Base-by-base conservation (phyloP, 495 filamentous ascomycete genomes). In the Friedmanniomyces endolithicus region DNA sequence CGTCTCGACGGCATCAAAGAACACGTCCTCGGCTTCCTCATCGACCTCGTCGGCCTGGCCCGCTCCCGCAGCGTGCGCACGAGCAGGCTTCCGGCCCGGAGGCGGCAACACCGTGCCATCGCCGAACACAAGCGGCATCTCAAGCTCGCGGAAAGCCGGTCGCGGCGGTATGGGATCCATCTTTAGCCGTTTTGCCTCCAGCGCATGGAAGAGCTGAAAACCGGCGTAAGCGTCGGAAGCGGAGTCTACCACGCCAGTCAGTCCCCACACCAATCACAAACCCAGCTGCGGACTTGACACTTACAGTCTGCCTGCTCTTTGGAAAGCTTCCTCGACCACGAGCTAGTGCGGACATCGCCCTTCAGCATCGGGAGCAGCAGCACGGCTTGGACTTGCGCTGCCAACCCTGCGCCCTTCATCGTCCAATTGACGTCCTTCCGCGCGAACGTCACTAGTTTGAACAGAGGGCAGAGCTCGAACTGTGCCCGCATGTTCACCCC, bases 161-260 rank as follows among this genome's bases (percentile, higher is more conserved):
- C 56, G 35, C n/a, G 68, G 63, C 9, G 69, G 69, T 16, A 51
- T 61, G 9, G 69, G 69, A 23, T 60, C 53, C 50, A 71, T 53
- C 43, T 34, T 54, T 52, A 60, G 59, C 29, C 69, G 53, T 53
- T 66, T 69, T 17, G 52, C 58, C 41, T 71, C 68, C 16, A 71
- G 61, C 6, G 53, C 65, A 53, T 67, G 59, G 33, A 58, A 71
- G 8, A 71, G 56, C 23, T 59, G 60, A 16, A 68, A 62, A 3
- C 68, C 68, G 9, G 67, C 66, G 55, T 71, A 71, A 1, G 67
- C 65, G 56, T 71, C 69, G 16, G 65, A 63, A 33, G 67, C 68
- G 8, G 69, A 67, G 43, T 71, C 70, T 11, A 46, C 39, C 54
- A 46, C 14, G 17, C 16, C n/a, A n/a, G 37, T 41, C 17, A 41